These are phyloP conservation scores for Fusarium hostae DNA, from an alignment of 2,329 filamentous ascomycete genomes.

Conservation along the genomic window DNA sequence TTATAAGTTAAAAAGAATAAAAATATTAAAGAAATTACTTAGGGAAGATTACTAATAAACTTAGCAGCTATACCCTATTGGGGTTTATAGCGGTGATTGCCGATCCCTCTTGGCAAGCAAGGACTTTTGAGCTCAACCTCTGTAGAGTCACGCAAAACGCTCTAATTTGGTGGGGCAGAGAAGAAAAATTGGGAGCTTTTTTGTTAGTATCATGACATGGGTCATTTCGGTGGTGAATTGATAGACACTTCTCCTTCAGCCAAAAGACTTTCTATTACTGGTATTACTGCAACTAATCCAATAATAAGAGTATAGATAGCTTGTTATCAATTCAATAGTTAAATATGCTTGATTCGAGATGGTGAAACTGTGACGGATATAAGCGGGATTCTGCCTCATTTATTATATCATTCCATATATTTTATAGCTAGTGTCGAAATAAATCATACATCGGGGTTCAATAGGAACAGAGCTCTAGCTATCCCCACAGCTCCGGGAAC, in stretches of 20 bases:
- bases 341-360: background rate
- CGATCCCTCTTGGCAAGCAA: too few relatives aligned
- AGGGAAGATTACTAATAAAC: too few relatives aligned
- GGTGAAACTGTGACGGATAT: too few relatives aligned
- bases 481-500: constrained; percentile 5
- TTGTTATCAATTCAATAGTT: background rate
- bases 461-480: background rate
- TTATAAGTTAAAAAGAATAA: too few relatives aligned
- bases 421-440: background rate
- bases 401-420: background rate
- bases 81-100: too few relatives aligned
- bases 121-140: too few relatives aligned
- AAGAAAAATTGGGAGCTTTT: constrained; percentile 8
- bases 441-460: constrained; percentile 2
- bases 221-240: background rate
- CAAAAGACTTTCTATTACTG: too few relatives aligned
- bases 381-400: background rate
- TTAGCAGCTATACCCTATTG: too few relatives aligned
- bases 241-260: background rate
- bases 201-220: constrained; percentile 27
- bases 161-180: constrained; percentile 25
- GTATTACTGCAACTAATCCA: background rate
- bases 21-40: too few relatives aligned
- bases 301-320: background rate
- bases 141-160: constrained; percentile 28